Base-by-base conservation (phyloP, 208 protist genomes). In the Acanthamoeba triangularis region DNA sequence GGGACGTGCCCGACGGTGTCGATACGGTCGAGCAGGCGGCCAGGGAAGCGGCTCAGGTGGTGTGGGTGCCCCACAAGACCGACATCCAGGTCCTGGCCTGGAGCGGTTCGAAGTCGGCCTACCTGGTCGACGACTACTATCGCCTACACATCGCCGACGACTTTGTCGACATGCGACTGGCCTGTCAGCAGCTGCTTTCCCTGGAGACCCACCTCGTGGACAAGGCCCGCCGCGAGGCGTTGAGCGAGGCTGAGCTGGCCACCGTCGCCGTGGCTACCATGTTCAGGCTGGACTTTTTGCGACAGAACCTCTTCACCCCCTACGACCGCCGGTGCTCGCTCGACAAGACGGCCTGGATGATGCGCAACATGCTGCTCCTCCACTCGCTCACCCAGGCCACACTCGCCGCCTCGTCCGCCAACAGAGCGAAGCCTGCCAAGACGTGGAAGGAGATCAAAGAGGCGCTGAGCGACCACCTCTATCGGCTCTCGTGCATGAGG, bases 41-140 rank as follows among this genome's bases (percentile, higher is more conserved):
- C 37, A 41, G 1, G 37, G 37, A 41, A 3, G 37, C 37, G 37
- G 76, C 76, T 0, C 76, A 85, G 44, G 56, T 41, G 14, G 47
- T 85, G 44, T 85, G 76, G 74, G 30, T 41, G 74, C 20, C 11
- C 10, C 10, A 49, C 99, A 99, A 98, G 98, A 99, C 87, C 99
- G 99, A 98, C 99, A 99, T 98, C 52, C 99, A 99, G 54, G 99
- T 99, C 13, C 98, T 99, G 54, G 99, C 99, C 98, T 99, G 99
- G 99, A 97, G 99, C 65, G 65, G 23, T 0, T 74, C 65, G 20
- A 16, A 16, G 65, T 74, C 65, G 10, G 2, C 11, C 65, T 74
- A 1, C 41, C 97, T 98, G 1, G 97, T 99, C 13, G 98, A 99
- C 96, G 98, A 98, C 80, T 99, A 99, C 97, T 99, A 99, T 97